These are phyloP conservation scores for Daldinia grandis DNA, from an alignment of 495 filamentous ascomycete species.

Conservation along the genomic window DNA sequence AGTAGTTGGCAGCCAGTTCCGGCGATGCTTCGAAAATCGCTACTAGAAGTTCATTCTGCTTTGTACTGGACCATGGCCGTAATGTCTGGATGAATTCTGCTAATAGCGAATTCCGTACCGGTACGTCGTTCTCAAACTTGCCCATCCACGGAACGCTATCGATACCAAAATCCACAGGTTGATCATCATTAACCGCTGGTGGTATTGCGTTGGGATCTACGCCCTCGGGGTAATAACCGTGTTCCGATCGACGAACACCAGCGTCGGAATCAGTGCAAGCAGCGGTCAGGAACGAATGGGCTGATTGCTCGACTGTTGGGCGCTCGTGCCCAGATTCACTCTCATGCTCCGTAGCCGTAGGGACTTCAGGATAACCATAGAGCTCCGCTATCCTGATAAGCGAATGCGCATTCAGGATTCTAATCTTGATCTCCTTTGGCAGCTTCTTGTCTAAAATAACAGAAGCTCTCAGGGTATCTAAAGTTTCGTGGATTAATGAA, in stretches of 20 bases:
- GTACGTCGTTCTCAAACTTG: conserved; percentile 69
- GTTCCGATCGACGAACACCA: conserved; percentile 73
- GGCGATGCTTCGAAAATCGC: conserved; percentile 82
- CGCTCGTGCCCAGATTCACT: conserved; percentile 31
- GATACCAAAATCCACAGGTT: conserved; percentile 71
- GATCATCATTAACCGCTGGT: conserved; percentile 50
- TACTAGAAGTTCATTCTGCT: conserved; percentile 82
- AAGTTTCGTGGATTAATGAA: conserved; percentile 71
- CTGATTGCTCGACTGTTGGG: conserved; percentile 62
- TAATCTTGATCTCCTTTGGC: conserved; percentile 73
- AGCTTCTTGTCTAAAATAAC: conserved; percentile 75
- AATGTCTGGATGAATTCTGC: conserved; percentile 80
- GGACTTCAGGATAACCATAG: conserved; percentile 66
- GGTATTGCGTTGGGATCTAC: conserved; percentile 62
- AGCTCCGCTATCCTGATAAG: conserved; percentile 75
- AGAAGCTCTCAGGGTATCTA: conserved; percentile 69
- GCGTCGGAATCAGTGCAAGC: conserved; percentile 75
- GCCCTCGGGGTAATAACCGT: conserved; percentile 77
- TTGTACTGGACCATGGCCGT: conserved; percentile 79
- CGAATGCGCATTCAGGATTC: conserved; percentile 73
- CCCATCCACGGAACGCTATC: conserved; percentile 73
- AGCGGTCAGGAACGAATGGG: conserved; percentile 75
- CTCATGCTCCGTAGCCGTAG: conserved; percentile 23
- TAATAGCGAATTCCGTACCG: conserved; percentile 77
- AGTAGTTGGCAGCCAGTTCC: conserved; percentile 86